Percentiles rank a stretch among this genome's conserved stretches.
Conservation (phyloP, 805 yeast species). For the Wickerhamiella sorbophila region DNA sequence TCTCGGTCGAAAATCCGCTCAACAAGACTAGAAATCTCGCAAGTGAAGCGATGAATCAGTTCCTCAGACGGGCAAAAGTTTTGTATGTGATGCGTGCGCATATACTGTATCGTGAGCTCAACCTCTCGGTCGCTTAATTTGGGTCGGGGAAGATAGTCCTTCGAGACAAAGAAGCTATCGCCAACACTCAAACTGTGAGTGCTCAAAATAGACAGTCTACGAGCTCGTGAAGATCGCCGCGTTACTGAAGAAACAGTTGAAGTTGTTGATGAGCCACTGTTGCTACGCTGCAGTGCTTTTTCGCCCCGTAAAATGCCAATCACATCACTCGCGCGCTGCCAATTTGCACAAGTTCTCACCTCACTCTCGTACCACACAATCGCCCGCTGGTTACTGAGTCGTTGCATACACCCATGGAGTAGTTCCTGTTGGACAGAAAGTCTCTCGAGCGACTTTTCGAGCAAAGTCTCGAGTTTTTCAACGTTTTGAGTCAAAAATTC, state of each 20-base stretch:
- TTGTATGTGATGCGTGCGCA: constrained; percentile 22
- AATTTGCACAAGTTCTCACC: constrained; percentile 10
- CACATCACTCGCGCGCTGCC: constrained; percentile 6
- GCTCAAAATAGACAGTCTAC: constrained; percentile 20
- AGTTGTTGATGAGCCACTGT: constrained; percentile 14
- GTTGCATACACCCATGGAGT: background rate
- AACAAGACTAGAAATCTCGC: constrained; percentile 22
- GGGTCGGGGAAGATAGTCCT: constrained; percentile 18
- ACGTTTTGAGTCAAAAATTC: background rate
- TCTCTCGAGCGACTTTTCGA: background rate
- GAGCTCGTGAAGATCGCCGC: constrained; percentile 16
- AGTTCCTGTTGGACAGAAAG: background rate
- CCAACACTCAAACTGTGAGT: constrained; percentile 11
- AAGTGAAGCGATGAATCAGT: constrained; percentile 24
- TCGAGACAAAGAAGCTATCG: constrained; percentile 22
- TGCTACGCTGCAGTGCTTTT: constrained; percentile 12
- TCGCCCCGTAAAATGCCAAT: constrained; percentile 5
- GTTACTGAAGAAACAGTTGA: constrained; percentile 5
- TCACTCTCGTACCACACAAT: constrained; percentile 19
- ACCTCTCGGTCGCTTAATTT: constrained; percentile 26
- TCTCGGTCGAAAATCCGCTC: constrained; percentile 22
- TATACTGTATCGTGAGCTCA: constrained; percentile 20
- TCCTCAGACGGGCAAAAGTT: constrained; percentile 26
- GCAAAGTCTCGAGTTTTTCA: background rate
- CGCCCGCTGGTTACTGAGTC: constrained; percentile 3